Base-by-base conservation (phyloP, 257 asterid species). In the Capsicum rhomboideum region DNA sequence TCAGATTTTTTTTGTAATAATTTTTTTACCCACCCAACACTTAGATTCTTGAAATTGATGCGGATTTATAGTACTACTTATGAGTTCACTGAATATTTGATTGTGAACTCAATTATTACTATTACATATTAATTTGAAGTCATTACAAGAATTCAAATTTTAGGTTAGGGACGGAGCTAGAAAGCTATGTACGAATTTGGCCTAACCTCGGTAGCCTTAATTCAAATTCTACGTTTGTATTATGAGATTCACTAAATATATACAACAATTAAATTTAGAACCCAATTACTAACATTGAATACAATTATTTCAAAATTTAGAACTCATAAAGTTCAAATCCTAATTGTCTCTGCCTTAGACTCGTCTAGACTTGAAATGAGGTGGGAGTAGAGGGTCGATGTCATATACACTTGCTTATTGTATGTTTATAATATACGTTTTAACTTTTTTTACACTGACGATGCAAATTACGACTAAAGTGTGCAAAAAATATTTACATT, bases 91-190 rank as follows among this genome's bases (percentile, higher is more conserved):
- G 28, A 5, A 11, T 23, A 61, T 61, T 61, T 61, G 4, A 61
- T 0, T 6, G 5, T 64, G 0, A 28, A 28, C 4, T 28, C 2
- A 28, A 14, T 14, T 0, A 13, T 64, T 63, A 12, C 11, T 0
- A 6, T 14, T 0, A 6, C 28, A 14, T 28, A 64, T 63, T 12
- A 12, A 13, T 4, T 63, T 63, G 5, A 11, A 61, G 2, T 23
- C 10, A 0, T n/a, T 21, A 2, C 5, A 23, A 10, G 0, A 59
- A 6, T 63, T 1, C 16, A 63, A n/a, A 3, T 58, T 14, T 0
- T 23, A 6, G 6, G 0, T 0, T 10, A 59, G 3, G 6, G 17
- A 2, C 8, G 3, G 12, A 56, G 64, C 0, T 20, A 10, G 10
- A 56, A 56, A 20, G 0, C 0, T 8, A 20, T 56, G 1, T 20